A percentile compares a stretch with the other conserved stretches of the same genome.
Conservation (phyloP, 306 rosid genomes). For the Cucurbita maxima region DNA sequence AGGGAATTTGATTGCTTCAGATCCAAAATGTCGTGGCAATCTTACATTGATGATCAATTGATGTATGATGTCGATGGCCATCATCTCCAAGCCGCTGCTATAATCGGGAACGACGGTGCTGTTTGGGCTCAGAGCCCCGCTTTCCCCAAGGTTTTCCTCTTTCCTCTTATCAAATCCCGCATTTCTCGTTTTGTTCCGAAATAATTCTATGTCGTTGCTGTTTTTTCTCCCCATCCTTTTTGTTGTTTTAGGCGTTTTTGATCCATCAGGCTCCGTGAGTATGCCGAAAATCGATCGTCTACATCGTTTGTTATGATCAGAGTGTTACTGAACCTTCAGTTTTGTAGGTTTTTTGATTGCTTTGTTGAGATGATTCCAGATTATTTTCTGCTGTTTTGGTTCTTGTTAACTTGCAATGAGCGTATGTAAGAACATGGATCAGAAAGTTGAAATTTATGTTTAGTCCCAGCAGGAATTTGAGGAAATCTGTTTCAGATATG, state of each 20-base stretch:
- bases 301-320: background rate
- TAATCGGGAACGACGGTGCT: conserved; percentile 37
- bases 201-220: no score
- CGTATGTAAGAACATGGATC: background rate
- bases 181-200: background rate
- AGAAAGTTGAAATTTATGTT: background rate
- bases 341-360: background rate
- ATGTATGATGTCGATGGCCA: conserved; percentile 47
- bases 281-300: background rate
- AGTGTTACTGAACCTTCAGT: background rate
- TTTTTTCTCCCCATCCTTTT: background rate
- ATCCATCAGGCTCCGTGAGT: background rate
- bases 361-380: background rate
- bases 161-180: background rate
- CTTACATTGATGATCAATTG: conserved; percentile 47
- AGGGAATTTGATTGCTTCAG: background rate
- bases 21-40: conserved; percentile 45
- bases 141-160: conserved; percentile 33
- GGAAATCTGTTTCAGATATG: background rate
- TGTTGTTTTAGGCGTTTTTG: background rate
- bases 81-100: conserved; percentile 35
- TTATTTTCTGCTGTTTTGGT: background rate
- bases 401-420: background rate
- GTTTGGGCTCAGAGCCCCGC: conserved; percentile 42
- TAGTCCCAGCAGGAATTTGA: background rate